Evolutionary conservation across 129 eudicot genomes (phyloP).

Genomic region (Flaveria sonorensis): DNA sequence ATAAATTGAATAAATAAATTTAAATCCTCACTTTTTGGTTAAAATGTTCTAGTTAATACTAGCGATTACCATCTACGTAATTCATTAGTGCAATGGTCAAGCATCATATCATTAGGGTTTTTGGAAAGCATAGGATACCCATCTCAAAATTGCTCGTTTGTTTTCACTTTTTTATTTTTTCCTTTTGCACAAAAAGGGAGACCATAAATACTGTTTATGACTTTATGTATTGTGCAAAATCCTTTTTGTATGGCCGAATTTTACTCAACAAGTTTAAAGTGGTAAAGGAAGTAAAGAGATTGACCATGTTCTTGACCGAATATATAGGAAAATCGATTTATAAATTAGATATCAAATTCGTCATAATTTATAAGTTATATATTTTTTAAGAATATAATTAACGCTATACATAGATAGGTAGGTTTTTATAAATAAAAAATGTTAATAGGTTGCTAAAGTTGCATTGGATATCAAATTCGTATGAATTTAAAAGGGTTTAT

Average conservation of each 20-base stretch:
- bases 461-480: no score
- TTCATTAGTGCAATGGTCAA: constrained; percentile 51
- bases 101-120: constrained; percentile 48
- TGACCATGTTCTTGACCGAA: background rate
- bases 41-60: background rate
- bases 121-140: constrained; percentile 50
- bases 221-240: constrained; percentile 18
- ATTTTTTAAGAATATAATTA: no score
- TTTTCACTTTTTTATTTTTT: constrained; percentile 8
- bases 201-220: background rate
- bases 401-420: no score
- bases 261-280: constrained; percentile 8
- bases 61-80: background rate
- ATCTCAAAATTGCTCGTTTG: background rate
- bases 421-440: no score
- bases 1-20: no score
- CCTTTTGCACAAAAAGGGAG: background rate
- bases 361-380: no score
- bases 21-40: no score
- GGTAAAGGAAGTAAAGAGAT: background rate
- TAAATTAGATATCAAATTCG: no score
- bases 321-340: no score
- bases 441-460: no score
- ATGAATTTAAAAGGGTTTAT: no score
- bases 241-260: constrained; percentile 29